Conservation (phyloP, 2,329 filamentous ascomycete genomes). For the Alternaria ventricosa region DNA sequence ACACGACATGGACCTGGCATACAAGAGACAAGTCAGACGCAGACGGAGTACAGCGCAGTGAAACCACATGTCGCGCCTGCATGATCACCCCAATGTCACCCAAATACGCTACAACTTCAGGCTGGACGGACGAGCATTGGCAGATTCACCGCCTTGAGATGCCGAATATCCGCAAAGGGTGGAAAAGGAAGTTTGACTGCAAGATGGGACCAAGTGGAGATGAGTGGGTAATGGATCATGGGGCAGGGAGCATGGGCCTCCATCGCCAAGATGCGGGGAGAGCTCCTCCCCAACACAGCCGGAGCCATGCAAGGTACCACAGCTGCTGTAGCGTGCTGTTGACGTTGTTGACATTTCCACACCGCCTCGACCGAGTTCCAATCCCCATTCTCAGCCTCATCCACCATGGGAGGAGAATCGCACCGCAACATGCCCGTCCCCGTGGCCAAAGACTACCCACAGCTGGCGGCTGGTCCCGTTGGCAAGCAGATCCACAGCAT, state of each 20-base stretch:
- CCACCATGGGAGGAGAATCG: slow-evolving; percentile 47
- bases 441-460: slow-evolving; percentile 38
- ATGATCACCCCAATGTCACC: background rate
- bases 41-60: background rate
- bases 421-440: slow-evolving; percentile 34
- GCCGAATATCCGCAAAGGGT: background rate
- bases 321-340: slow-evolving; percentile 17
- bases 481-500: slow-evolving; percentile 73
- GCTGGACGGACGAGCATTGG: background rate
- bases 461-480: slow-evolving; percentile 45
- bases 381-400: background rate
- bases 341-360: slow-evolving; percentile 2
- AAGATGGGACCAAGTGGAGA: slow-evolving; percentile 5
- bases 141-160: background rate
- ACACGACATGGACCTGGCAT: background rate
- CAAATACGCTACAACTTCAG: background rate
- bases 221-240: slow-evolving; percentile 13
- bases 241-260: slow-evolving; percentile 14
- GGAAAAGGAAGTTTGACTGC: background rate
- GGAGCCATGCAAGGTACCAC: slow-evolving; percentile 34
- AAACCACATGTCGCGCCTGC: background rate
- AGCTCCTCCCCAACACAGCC: slow-evolving; percentile 20
- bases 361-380: background rate
- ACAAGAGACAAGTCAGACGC: background rate
- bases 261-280: slow-evolving; percentile 34